A percentile compares a stretch with the other conserved stretches of the same genome.
These are phyloP conservation scores for Colletotrichum godetiae DNA, from an alignment of 2,329 filamentous ascomycete genomes.

Conservation along the genomic window DNA sequence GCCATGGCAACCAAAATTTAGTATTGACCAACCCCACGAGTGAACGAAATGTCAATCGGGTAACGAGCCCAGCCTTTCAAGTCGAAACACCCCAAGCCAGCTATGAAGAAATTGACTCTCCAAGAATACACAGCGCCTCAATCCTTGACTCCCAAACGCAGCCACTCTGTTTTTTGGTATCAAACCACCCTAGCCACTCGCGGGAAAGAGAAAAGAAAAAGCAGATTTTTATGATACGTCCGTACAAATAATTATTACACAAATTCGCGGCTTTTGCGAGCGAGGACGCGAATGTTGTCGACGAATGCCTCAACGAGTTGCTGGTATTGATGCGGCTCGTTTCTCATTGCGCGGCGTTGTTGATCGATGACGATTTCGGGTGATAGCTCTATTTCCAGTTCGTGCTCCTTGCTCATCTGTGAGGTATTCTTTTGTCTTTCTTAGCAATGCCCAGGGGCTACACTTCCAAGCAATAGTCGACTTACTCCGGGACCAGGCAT, in stretches of 20 bases:
- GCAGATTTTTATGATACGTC: not conserved
- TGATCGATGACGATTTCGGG: conserved; percentile 73
- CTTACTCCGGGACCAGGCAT: conserved; percentile 51
- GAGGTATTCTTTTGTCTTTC: conserved; percentile 48
- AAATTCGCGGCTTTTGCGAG: conserved; percentile 54
- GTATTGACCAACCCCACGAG: not conserved
- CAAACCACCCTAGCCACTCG: conserved; percentile 27
- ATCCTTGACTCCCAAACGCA: conserved; percentile 23
- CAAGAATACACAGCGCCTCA: conserved; percentile 22
- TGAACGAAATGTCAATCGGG: not conserved
- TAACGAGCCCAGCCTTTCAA: not conserved
- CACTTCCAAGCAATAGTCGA: conserved; percentile 11
- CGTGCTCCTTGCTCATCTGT: conserved; percentile 74
- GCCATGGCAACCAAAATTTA: not conserved
- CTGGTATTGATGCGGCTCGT: conserved; percentile 69
- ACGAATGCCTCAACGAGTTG: conserved; percentile 79
- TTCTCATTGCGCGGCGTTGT: conserved; percentile 64
- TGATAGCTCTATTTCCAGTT: conserved; percentile 84
- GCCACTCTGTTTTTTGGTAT: conserved; percentile 26
- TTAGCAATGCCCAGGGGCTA: conserved; percentile 28
- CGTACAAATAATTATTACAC: conserved; percentile 23
- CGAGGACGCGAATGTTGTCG: conserved; percentile 76
- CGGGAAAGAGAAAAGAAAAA: not conserved
- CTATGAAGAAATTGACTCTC: conserved; percentile 9
- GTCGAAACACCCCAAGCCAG: not conserved